Base-by-base conservation (phyloP, 2,329 filamentous ascomycete genomes). In the Nothopassalora personata region DNA sequence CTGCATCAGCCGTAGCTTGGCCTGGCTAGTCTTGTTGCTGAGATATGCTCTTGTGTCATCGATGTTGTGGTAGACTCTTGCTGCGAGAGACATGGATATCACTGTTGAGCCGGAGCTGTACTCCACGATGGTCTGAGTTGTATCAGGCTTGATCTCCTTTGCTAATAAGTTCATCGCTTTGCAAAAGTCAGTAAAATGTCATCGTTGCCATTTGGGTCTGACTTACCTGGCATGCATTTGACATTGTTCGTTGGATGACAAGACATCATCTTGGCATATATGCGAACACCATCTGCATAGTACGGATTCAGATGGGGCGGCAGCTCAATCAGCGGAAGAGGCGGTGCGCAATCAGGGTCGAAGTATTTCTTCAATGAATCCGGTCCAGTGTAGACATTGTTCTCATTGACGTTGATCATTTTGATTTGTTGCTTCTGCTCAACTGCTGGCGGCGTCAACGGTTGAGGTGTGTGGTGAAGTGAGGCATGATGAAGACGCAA, bases 191-290 rank as follows among this genome's bases (percentile, higher is more conserved):
- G 43, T 46, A 46, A 1, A 7, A 8, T 23, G 43, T 18, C n/a
- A 7, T 8, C 15, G 15, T 46, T 8, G 43, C 19, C 8, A 11
- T 8, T 8, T n/a, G 15, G 43, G n/a, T 7, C 9, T 31, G 55
- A 66, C 47, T 48, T 69, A 80, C 80, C 81, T 65, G 84, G 84
- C 71, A 87, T 79, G 1, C 81, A 79, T 67, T 87, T 87, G 64
- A 87, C 84, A 51, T 87, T 87, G 61, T 87, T 83, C 3, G 83
- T 82, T 0, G 85, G 84, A 65, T 84, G 82, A 75, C 82, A 81
- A 1, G 82, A 83, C 79, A 87, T 81, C 82, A 87, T 83, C 72
- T 87, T 86, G 39, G 84, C 84, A 62, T 85, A 86, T 54, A 87
- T 84, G 10, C 82, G 79, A 4, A 87, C 80, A 4, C 82, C 81